phyloP scores from a whole-genome alignment of 352 stramenopile species.

The Phytophthora syringae region DNA sequence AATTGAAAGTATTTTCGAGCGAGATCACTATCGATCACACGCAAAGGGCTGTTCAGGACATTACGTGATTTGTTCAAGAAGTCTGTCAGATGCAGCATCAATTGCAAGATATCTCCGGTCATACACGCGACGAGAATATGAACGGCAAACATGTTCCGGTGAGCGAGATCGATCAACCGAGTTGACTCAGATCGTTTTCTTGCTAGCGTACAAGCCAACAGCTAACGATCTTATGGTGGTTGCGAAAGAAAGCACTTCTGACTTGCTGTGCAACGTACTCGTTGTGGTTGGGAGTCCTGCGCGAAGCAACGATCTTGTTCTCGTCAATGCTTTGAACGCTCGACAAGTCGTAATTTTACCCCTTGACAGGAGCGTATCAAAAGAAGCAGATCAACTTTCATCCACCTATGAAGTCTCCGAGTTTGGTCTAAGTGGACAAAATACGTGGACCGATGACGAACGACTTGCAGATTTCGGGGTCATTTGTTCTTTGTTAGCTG shows the following conservation, averaged over 20 bases:
- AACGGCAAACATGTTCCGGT: not conserved
- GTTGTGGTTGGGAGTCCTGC: slow-evolving; percentile 42
- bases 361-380: slow-evolving; percentile 29
- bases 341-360: slow-evolving; percentile 40
- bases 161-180: not conserved
- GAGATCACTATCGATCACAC: slow-evolving; percentile 37
- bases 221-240: slow-evolving; percentile 29
- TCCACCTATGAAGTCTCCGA: slow-evolving; percentile 30
- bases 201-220: slow-evolving; percentile 34
- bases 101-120: slow-evolving; percentile 23
- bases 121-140: slow-evolving; percentile 17
- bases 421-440: slow-evolving; percentile 13
- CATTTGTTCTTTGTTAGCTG: slow-evolving; percentile 46
- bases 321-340: slow-evolving; percentile 35
- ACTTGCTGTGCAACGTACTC: slow-evolving; percentile 39
- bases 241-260: slow-evolving; percentile 16
- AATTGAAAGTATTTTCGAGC: slow-evolving; percentile 34
- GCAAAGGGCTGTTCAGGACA: slow-evolving; percentile 29
- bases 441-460: slow-evolving; percentile 27
- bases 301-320: slow-evolving; percentile 34
- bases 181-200: slow-evolving; percentile 18
- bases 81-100: slow-evolving; percentile 28
- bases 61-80: slow-evolving; percentile 44
- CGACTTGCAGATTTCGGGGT: slow-evolving; percentile 46
- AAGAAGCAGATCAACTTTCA: slow-evolving; percentile 23